Base-by-base conservation (phyloP, 1,139 yeast genomes). In the Diutina sp. region DNA sequence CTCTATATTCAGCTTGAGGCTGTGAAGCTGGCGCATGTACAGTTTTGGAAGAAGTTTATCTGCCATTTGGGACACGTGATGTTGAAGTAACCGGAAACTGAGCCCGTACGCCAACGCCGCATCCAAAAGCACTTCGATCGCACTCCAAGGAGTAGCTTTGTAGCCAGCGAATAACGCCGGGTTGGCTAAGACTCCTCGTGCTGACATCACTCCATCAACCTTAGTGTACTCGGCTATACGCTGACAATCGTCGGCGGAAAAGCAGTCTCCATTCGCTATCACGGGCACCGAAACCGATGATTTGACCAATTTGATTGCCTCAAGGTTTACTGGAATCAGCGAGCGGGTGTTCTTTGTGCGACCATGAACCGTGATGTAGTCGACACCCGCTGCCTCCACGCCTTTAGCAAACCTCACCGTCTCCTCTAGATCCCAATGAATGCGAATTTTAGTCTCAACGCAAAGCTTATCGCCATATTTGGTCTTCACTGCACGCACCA, bases 261-360 rank as follows among this genome's bases (percentile, higher is more conserved):
- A 87, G 63, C 96, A 93, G 69, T 95, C 99, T 11, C 99, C 99
- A 65, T 95, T 95, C 2, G 99, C 97, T 14, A 93, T 85, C 0
- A 95, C 91, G 0, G 98, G 98, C 0, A 87, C 83, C 3, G 68
- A 66, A 1, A 87, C 88, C 1, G 76, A 68, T 30, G 79, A 78
- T 60, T 85, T 84, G 21, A 93, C 78, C 16, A 72, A 69, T 62
- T 79, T 82, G 48, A 93, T 91, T 16, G 96, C 97, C 32, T 87
- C 95, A 52, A 86, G 76, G 67, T 91, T 81, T 1, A 85, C 95
- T 0, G 97, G 95, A 48, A 81, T 80, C 0, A 95, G 84, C 1
- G 96, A 87, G 60, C 99, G 74, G 5, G 96, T 95, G 54, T 80
- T 82, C 64, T 85, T 85, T 1, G 96, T 85, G 58, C 99, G 77